Evolutionary conservation across 192 early-diverging fungal genomes (phyloP), one percentile per base, ranked within the genome.

Genomic region (Backusella sp.): DNA sequence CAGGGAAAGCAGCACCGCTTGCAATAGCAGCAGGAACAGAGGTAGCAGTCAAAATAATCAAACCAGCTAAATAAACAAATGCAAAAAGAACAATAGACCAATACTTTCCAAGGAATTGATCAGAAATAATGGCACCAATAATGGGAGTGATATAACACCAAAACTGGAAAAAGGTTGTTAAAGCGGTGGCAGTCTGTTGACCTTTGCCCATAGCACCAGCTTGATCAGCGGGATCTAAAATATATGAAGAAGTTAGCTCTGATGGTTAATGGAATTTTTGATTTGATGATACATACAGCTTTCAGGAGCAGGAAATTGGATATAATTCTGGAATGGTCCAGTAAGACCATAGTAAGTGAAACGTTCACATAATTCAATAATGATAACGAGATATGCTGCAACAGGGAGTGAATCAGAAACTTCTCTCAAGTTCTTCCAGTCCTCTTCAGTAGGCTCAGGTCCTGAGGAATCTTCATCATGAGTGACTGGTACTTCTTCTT

Each of bases 91-190:
- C 37, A 68, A 95, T 93, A 14, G 93, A 88, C 68, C 88, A 89
- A 82, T 89, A 93, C 82, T 93, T 93, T 77, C 93, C 93, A 41
- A 88, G 70, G 82, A 85, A 93, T 81, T 89, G 86, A 83, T 95
- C 93, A 30, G 91, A 89, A 37, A 93, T 68, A 35, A 91, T 81
- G 44, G 90, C 93, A 56, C 88, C 87, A 35, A 89, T 66, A 35
- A 90, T 87, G n/a, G 88, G 86, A 59, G 89, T 88, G 23, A 83
- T 37, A 76, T 90, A 92, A 72, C 85, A 88, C 56, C 88, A 87
- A 75, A 92, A 90, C n/a, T 84, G 80, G 79, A 90, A 90, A 69
- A 86, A 88, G n/a, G 80, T 82, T 28, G 77, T 84, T 6, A 90
- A 75, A 66, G 88, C 88, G 19, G 88, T 89, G 34, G 90, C 88